Evolutionary conservation across 73 alveolate species (phyloP).

Genomic region (Paramecium biaurelia): DNA sequence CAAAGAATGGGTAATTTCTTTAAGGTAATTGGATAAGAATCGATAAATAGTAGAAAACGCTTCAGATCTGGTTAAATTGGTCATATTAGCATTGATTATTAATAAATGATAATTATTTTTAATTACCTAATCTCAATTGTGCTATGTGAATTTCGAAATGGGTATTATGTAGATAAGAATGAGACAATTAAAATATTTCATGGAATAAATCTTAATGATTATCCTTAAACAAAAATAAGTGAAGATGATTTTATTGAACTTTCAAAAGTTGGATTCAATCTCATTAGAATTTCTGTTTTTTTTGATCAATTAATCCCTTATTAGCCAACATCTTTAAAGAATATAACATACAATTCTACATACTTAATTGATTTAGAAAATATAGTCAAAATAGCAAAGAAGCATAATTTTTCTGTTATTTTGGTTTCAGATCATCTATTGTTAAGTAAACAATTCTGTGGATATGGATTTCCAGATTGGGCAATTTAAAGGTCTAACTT

Average conservation of each 20-base stretch:
- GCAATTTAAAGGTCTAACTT: neutral
- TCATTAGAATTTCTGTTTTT: neutral
- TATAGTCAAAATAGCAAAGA: neutral
- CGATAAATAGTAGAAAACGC: neutral
- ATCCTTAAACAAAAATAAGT: neutral
- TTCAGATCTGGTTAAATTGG: neutral
- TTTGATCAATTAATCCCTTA: neutral
- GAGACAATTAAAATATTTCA: neutral
- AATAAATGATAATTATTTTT: neutral
- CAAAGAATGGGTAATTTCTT: neutral
- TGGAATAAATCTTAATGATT: neutral
- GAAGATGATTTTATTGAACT: neutral
- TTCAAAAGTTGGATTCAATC: neutral
- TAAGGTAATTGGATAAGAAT: neutral
- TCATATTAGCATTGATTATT: neutral
- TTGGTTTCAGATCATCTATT: neutral
- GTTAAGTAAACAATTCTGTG: neutral
- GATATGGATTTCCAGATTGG: slow-evolving; percentile 32
- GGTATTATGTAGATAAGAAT: neutral
- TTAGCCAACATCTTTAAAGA: neutral
- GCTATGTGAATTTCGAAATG: neutral
- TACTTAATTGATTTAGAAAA: neutral
- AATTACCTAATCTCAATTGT: neutral
- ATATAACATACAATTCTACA: neutral
- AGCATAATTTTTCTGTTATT: neutral